Evolutionary conservation across 2,329 filamentous ascomycete species (phyloP).

Genomic region (Zasmidium cellare): DNA sequence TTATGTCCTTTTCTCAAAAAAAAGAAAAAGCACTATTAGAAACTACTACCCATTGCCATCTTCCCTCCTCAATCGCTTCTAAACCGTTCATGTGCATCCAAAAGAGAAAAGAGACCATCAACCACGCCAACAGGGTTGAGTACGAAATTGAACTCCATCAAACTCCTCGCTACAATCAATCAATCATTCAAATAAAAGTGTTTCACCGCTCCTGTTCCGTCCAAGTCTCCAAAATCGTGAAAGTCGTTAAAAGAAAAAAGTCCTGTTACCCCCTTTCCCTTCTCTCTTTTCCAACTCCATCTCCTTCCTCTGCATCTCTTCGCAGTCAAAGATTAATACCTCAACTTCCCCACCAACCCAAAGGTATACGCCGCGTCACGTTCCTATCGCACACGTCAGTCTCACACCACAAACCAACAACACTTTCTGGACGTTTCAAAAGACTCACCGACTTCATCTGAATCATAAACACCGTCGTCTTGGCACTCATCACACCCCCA

Average conservation of each 20-base stretch:
- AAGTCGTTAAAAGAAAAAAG: no score
- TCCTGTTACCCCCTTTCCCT: no score
- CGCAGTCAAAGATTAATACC: constrained; percentile 47
- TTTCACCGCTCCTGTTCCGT: neutral
- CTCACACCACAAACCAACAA: no score
- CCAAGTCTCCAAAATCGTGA: neutral
- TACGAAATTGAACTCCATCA: neutral
- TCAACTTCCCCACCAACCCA: constrained; percentile 49
- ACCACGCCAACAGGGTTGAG: neutral
- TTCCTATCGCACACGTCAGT: constrained; percentile 40
- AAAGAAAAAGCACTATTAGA: no score
- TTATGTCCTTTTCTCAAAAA: neutral
- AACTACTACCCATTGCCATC: no score
- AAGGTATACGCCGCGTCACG: constrained; percentile 52
- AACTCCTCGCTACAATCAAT: constrained; percentile 7
- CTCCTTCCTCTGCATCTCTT: no score
- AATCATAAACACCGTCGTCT: constrained; percentile 65
- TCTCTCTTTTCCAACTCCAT: no score
- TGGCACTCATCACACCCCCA: constrained; percentile 58
- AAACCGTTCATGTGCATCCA: neutral
- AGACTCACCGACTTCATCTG: constrained; percentile 43
- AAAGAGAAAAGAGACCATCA: neutral
- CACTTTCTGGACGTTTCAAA: no score
- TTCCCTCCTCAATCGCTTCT: neutral
- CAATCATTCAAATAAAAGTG: neutral